Conservation (phyloP, 108 stramenopile genomes). For the Poteriospumella lacustris region DNA sequence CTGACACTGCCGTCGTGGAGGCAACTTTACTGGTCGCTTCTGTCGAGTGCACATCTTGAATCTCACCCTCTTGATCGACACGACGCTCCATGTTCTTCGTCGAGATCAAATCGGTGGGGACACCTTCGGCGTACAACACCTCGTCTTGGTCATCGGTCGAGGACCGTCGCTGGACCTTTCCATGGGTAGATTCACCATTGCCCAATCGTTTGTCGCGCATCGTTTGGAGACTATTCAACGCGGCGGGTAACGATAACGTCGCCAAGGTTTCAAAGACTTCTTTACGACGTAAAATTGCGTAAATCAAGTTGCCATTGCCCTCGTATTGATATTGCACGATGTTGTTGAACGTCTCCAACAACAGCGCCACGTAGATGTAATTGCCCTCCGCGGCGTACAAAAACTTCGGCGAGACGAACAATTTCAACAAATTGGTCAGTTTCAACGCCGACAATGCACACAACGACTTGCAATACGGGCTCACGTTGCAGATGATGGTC, state of each 20-base stretch:
- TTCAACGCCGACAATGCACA: slow-evolving; percentile 73
- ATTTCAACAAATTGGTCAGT: slow-evolving; percentile 84
- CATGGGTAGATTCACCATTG: background rate
- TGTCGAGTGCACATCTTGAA: background rate
- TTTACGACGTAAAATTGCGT: slow-evolving; percentile 75
- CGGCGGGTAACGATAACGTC: slow-evolving; percentile 31
- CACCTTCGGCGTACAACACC: too few relatives aligned
- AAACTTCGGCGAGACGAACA: slow-evolving; percentile 80
- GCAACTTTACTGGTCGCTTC: too few relatives aligned
- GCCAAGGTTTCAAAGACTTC: slow-evolving; percentile 51
- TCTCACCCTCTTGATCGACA: background rate
- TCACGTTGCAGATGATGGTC: slow-evolving; percentile 87
- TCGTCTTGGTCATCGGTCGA: background rate
- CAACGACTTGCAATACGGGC: slow-evolving; percentile 82
- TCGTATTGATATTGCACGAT: slow-evolving; percentile 96
- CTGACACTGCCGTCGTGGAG: too few relatives aligned
- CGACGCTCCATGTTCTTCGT: background rate
- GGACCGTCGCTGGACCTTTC: background rate
- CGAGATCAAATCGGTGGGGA: background rate
- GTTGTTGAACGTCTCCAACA: slow-evolving; percentile 94
- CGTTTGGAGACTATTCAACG: slow-evolving; percentile 25
- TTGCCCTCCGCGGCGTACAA: slow-evolving; percentile 72
- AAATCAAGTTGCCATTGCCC: slow-evolving; percentile 89
- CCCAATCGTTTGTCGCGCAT: background rate
- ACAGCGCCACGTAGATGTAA: slow-evolving; percentile 72